Evolutionary conservation across 108 stramenopile genomes (phyloP), one percentile per base, ranked within the genome.

Genomic region (Cyclotella sp.): DNA sequence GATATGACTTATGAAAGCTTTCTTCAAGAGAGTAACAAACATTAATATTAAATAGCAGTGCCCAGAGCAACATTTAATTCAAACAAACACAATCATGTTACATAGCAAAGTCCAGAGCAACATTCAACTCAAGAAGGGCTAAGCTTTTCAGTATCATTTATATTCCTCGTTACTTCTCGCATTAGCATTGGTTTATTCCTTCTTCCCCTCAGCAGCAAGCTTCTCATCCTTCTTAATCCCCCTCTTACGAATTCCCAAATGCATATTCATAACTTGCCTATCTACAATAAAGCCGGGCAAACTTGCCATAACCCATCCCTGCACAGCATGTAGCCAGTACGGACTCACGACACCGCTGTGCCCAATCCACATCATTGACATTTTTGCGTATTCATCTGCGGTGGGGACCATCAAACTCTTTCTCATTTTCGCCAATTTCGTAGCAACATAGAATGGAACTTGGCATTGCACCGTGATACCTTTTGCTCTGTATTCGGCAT

Each of bases 351-450:
- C 73, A 61, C 93, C 95, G 21, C 77, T 85, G 51, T 90, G 69
- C 41, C 98, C 98, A 45, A 99, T 90, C 85, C 93, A 94, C 34
- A 68, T 77, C 58, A 98, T 82, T 15, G 87, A 93, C 49, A 94
- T 72, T 21, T 74, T 78, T 14, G 89, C 98, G 83, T 91, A 99
- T 34, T 86, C 70, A 4, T 83, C 59, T 2, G 99, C 96, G 9
- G 93, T 91, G 15, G 98, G 97, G 49, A 95, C 95, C 82, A 81
- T 93, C 44, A 96, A 54, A 49, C 86, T 83, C 76, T 95, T 95
- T 22, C 97, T 89, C 91, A 98, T 86, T 86, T 99, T 99, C 68
- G 98, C 95, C 49, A 99, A 84, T 85, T 99, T 99, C 14, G 98
- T 98, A 47, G 97, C 95, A 28, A 99, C 98, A 68, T 98, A 96